Evolutionary conservation across 129 eudicot genomes (phyloP), one percentile per base, ranked within the genome.

Genomic region (Tanacetum coccineum): DNA sequence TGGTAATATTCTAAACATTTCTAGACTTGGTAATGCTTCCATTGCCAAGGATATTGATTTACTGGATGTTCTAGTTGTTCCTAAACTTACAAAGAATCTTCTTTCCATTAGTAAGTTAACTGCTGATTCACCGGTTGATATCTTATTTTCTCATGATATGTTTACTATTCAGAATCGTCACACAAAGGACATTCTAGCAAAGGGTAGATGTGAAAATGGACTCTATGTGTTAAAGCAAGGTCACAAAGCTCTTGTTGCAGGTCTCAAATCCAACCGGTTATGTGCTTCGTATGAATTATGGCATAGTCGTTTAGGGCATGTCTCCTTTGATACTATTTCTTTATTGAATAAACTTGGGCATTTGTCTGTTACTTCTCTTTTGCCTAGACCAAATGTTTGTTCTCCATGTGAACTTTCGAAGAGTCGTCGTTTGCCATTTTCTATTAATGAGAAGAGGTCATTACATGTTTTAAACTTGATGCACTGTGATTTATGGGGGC

Each of bases 171-270:
- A 58, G 44, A 58, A 58, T 21, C 9, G 42, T 1, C 6, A 26
- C 6, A 58, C 42, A 58, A 58, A 58, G 15, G 44, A 58, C 11
- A 13, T 21, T 12, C 44, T 58, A 21, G 63, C 63, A 58, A 58
- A 17, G 61, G 63, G 19, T 8, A 25, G 63, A 15, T 58, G 63
- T 58, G 63, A 58, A 58, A 10, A 13, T 58, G 63, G 44, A 21
- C 44, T 58, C 25, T 22, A 11, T 25, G 42, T 58, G 44, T n/a
- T 21, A 10, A 18, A 58, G 63, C 0, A 25, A 58, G 63, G 42
- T 26, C 44, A 58, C 13, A 25, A 58, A 11, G 8, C 63, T 13
- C 63, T 58, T 17, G 10, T 58, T 9, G 63, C 11, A 4, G 36
- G 13, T 21, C 63, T 58, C 0, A 13, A 12, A 4, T 57, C 32